Evolutionary conservation across 1,139 yeast genomes (phyloP).

Genomic region (Candida gigantensis): DNA sequence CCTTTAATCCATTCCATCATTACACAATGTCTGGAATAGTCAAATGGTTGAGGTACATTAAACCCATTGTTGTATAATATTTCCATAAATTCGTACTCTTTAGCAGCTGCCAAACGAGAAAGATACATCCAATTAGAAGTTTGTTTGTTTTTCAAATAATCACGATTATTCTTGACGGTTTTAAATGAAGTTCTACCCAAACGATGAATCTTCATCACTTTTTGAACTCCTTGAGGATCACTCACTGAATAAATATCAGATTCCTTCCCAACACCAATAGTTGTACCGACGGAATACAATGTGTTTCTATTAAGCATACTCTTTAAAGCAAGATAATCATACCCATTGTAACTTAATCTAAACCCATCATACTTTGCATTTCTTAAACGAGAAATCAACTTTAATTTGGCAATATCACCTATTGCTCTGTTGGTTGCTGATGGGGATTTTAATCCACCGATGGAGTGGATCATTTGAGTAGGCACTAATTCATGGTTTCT

Average conservation of each 20-base stretch:
- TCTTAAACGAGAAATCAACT: conserved; percentile 71
- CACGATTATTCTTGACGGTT: conserved; percentile 91
- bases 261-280: conserved; percentile 96
- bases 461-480: conserved; percentile 73
- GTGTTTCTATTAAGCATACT: conserved; percentile 75
- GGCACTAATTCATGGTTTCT: conserved; percentile 95
- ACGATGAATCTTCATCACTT: conserved; percentile 86
- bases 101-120: conserved; percentile 86
- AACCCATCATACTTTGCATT: conserved; percentile 94
- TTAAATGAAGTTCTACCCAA: conserved; percentile 91
- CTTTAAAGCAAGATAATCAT: conserved; percentile 86
- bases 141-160: conserved; percentile 72
- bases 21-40: conserved; percentile 87
- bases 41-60: conserved; percentile 85
- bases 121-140: conserved; percentile 88
- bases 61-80: conserved; percentile 75
- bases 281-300: conserved; percentile 77
- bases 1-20: conserved; percentile 92
- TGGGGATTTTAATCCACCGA: conserved; percentile 75
- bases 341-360: conserved; percentile 83
- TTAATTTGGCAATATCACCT: conserved; percentile 83
- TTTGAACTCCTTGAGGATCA: conserved; percentile 61
- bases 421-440: conserved; percentile 79
- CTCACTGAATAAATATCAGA: conserved; percentile 92
- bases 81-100: conserved; percentile 87